Conservation (phyloP, 768 basidiomycete species). For the Tylopilus sp. region DNA sequence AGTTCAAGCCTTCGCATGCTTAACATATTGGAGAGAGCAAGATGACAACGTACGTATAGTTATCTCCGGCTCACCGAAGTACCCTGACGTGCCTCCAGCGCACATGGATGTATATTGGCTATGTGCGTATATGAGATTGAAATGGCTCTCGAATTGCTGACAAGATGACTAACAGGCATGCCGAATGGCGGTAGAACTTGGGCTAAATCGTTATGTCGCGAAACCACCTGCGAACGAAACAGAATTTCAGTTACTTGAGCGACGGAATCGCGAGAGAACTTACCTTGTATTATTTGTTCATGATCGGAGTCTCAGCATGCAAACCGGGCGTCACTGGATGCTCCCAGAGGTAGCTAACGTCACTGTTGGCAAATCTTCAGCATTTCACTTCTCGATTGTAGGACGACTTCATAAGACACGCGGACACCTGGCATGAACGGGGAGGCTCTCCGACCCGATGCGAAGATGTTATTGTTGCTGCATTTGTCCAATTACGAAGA, state of each 20-base stretch:
- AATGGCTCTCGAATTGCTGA: conserved; percentile 3
- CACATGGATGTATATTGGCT: conserved; percentile 86
- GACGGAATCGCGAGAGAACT: conserved; percentile 81
- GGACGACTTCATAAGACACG: conserved; percentile 72
- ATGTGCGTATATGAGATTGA: conserved; percentile 45
- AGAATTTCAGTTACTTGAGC: conserved; percentile 64
- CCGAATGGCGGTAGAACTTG: conserved; percentile 84
- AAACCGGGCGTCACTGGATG: conserved; percentile 88
- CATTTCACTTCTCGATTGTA: conserved; percentile 18
- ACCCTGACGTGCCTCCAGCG: conserved; percentile 42
- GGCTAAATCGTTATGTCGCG: conserved; percentile 66
- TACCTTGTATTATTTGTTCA: conserved; percentile 85
- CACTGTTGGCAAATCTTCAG: conserved; percentile 1
- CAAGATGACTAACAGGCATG: conserved; percentile 56
- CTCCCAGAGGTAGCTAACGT: conserved; percentile 55
- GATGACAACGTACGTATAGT: conserved; percentile 64
- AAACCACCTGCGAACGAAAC: conserved; percentile 57
- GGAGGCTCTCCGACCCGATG: conserved; percentile 53
- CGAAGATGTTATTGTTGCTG: conserved; percentile 78
- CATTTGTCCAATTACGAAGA: conserved; percentile 72
- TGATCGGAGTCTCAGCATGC: conserved; percentile 81
- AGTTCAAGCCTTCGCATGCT: conserved; percentile 83
- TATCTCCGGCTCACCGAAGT: neutral
- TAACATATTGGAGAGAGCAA: conserved; percentile 89
- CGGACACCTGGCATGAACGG: conserved; percentile 67